Percentiles rank a stretch among this genome's conserved stretches.
phyloP scores from a whole-genome alignment of 2,329 filamentous ascomycete species.

The Teratosphaeriaceae sp. region DNA sequence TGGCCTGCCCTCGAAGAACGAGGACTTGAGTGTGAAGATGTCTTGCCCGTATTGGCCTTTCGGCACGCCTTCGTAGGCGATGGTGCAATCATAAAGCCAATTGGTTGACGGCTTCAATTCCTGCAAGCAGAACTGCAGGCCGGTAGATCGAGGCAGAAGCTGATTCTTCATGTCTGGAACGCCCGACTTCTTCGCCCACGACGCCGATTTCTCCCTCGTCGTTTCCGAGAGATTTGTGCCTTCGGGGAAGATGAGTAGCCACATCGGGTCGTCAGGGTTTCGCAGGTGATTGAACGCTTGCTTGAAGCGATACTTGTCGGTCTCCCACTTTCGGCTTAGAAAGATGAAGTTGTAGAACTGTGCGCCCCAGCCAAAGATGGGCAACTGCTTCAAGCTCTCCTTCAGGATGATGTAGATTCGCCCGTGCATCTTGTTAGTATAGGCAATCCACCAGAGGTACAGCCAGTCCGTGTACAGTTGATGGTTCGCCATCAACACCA shows the following conservation, averaged over 20 bases:
- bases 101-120: constrained; percentile 69
- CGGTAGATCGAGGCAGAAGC: constrained; percentile 73
- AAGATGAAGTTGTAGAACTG: constrained; percentile 88
- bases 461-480: constrained; percentile 82
- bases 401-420: constrained; percentile 88
- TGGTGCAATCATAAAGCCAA: constrained; percentile 87
- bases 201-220: constrained; percentile 61
- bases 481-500: constrained; percentile 83
- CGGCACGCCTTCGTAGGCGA: constrained; percentile 91
- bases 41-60: constrained; percentile 79
- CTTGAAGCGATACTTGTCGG: constrained; percentile 68
- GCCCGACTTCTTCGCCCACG: constrained; percentile 71
- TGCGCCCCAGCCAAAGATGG: constrained; percentile 72
- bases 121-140: constrained; percentile 70
- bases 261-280: constrained; percentile 71
- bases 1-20: constrained; percentile 79
- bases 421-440: constrained; percentile 75
- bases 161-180: constrained; percentile 66
- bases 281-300: constrained; percentile 67
- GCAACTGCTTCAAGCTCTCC: constrained; percentile 75
- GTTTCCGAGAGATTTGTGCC: constrained; percentile 74
- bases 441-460: constrained; percentile 92
- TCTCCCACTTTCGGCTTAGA: constrained; percentile 81
- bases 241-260: constrained; percentile 82
- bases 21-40: constrained; percentile 78